Evolutionary conservation across 2,329 filamentous ascomycete genomes (phyloP).

Genomic region (Calonectria multiphialidica): DNA sequence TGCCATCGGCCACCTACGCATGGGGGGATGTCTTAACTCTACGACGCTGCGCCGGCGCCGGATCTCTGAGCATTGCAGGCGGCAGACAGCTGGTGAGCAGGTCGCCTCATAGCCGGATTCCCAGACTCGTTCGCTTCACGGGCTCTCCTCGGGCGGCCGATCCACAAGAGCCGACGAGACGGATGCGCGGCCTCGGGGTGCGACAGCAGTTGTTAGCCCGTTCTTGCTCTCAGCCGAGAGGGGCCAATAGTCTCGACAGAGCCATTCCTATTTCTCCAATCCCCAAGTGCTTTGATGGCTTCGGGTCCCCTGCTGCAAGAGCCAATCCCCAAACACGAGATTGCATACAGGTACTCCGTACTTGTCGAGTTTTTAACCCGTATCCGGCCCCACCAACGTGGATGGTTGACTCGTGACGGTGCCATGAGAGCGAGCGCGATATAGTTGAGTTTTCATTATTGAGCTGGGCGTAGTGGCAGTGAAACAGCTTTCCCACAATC

Average conservation of each 20-base stretch:
- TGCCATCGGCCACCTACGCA: slow-evolving; percentile 2
- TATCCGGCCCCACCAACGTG: slow-evolving; percentile 10
- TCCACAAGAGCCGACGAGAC: background rate
- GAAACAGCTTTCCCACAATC: background rate
- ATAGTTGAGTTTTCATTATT: background rate
- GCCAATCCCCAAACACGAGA: slow-evolving; percentile 21
- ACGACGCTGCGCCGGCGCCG: background rate
- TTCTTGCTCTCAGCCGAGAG: background rate
- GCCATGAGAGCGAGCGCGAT: background rate
- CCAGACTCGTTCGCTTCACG: background rate
- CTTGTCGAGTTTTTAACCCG: slow-evolving; percentile 4
- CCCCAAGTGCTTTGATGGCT: background rate
- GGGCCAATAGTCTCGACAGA: background rate
- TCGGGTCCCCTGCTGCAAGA: background rate
- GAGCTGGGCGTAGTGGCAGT: background rate
- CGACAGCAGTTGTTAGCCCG: background rate
- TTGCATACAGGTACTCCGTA: background rate
- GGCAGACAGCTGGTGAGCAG: background rate
- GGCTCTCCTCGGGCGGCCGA: background rate
- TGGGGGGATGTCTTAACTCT: background rate
- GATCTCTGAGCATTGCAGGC: background rate
- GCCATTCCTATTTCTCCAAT: background rate
- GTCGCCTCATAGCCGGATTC: background rate
- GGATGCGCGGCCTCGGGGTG: background rate
- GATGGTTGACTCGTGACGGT: slow-evolving; percentile 4